Percentiles rank a stretch among this genome's conserved stretches.
These are phyloP conservation scores for Takashimella tepidaria DNA, from an alignment of 1,284 basidiomycete species.

Conservation along the genomic window DNA sequence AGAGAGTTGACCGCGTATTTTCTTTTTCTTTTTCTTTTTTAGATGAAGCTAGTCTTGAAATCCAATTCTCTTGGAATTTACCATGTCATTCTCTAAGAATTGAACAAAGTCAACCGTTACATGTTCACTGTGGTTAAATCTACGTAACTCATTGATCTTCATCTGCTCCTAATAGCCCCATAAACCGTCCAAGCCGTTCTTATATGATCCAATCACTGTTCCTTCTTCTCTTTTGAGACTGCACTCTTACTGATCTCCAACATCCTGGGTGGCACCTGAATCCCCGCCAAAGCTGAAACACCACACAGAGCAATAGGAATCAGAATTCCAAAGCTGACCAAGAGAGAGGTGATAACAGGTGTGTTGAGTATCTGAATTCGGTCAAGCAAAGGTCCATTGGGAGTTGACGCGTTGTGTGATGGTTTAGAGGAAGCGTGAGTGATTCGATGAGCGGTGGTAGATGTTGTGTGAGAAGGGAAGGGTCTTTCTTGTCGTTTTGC, in stretches of 20 bases:
- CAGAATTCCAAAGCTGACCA: conserved; percentile 65
- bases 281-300: conserved; percentile 64
- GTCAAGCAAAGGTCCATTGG: conserved; percentile 50
- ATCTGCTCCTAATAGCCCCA: too few species aligned
- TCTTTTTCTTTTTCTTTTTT: too few species aligned
- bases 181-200: too few species aligned
- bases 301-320: conserved; percentile 65
- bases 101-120: background rate
- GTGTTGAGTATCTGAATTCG: conserved; percentile 74
- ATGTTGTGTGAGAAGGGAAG: conserved; percentile 15
- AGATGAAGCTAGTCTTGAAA: too few species aligned
- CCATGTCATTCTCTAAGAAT: conserved; percentile 4
- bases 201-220: conserved; percentile 60
- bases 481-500: conserved; percentile 30
- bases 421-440: conserved; percentile 10
- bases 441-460: background rate
- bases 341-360: conserved; percentile 64
- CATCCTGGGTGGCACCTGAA: conserved; percentile 57
- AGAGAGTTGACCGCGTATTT: too few species aligned
- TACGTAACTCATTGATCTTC: background rate
- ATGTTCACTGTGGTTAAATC: conserved; percentile 6
- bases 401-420: conserved; percentile 23
- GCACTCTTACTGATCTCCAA: conserved; percentile 41
- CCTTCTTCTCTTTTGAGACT: conserved; percentile 68
- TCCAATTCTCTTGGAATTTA: background rate